Base-by-base conservation (phyloP, 768 basidiomycete genomes). In the Omphalotus guepiniiformis region DNA sequence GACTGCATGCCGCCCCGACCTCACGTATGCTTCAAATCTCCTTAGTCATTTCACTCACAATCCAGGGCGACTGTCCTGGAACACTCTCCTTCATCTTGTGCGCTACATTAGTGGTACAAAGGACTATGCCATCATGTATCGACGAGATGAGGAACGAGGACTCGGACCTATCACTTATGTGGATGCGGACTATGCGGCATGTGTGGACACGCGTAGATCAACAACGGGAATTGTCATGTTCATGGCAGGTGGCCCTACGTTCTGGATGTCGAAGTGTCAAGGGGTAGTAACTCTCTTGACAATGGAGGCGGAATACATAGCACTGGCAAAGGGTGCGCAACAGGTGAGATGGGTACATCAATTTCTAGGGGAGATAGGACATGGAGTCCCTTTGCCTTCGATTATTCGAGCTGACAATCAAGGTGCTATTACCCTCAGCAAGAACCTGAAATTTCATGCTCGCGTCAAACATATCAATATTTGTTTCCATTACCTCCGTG, bases 381-480 rank as follows among this genome's bases (percentile, higher is more conserved):
- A 46, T 26, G 19, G 5, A 12, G 1, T 15, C 29, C 21, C 44
- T 19, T 16, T 36, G 6, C 44, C 44, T 9, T 23, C 26, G 6
- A 16, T 23, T 6, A 11, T 44, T 18, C 15, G 22, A 16, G 16
- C 12, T 45, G 62, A 71, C 52, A 71, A 70, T 44, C 55, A 63
- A 32, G 25, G 22, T 9, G 6, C 18, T 6, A 65, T 30, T 56
- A n/a, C n/a, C n/a, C n/a, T n/a, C n/a, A n/a, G n/a, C n/a, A n/a
- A n/a, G n/a, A n/a, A n/a, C n/a, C n/a, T 57, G 4, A 39, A 50
- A 6, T 56, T 53, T 42, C 65, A 69, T 48, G 40, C 57, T 5
- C 40, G 63, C n/a, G 48, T 63, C 6, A 69, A 69, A 48, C 71
- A 71, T 54, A 71, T 72, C 49, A 54, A 64, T 30, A 57, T 69